Evolutionary conservation across 495 filamentous ascomycete genomes (phyloP).

Genomic region (Pseudoneurospora amorphoporcata): DNA sequence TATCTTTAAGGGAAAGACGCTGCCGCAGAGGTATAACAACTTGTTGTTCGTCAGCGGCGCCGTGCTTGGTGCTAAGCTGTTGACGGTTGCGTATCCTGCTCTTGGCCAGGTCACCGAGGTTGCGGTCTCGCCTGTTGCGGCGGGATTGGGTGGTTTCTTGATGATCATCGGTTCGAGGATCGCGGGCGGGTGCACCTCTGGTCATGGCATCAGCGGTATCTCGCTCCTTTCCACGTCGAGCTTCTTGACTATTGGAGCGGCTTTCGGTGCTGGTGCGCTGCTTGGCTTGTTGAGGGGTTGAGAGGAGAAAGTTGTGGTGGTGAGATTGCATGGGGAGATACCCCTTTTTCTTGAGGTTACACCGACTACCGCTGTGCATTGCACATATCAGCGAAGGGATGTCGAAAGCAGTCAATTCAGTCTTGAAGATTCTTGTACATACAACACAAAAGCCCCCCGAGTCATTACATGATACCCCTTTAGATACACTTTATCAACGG

Average conservation of each 20-base stretch:
- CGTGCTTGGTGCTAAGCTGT: slow-evolving; percentile 26
- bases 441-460: background rate
- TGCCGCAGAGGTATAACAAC: slow-evolving; percentile 17
- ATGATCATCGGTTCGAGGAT: slow-evolving; percentile 44
- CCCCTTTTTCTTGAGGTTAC: background rate
- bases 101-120: slow-evolving; percentile 12
- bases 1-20: slow-evolving; percentile 13
- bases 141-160: slow-evolving; percentile 37
- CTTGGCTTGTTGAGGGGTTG: slow-evolving; percentile 13
- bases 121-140: slow-evolving; percentile 20
- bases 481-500: background rate
- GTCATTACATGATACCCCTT: background rate
- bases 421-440: background rate
- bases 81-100: slow-evolving; percentile 19
- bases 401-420: background rate
- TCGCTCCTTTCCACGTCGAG: slow-evolving; percentile 40
- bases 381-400: background rate
- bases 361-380: background rate
- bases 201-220: slow-evolving; percentile 50
- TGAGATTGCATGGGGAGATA: background rate
- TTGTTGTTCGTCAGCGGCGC: slow-evolving; percentile 38
- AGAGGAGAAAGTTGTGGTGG: background rate
- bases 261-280: slow-evolving; percentile 37
- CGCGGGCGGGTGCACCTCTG: slow-evolving; percentile 49
- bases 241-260: slow-evolving; percentile 38